Base-by-base conservation (phyloP, 2,329 filamentous ascomycete genomes). In the Colletotrichum chlorophyti region DNA sequence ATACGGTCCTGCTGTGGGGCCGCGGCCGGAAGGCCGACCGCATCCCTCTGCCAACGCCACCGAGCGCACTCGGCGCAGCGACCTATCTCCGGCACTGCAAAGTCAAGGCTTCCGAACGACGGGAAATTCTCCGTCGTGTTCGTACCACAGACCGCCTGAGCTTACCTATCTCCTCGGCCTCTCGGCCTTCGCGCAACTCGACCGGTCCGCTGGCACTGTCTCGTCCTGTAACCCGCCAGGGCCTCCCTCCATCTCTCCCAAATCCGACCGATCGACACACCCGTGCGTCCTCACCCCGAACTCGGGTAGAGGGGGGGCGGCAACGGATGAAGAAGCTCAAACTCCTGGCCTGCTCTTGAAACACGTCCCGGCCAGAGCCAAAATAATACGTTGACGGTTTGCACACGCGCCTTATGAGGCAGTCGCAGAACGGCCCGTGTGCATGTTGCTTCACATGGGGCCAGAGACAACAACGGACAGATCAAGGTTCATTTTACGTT, bases 301-400 rank as follows among this genome's bases (percentile, higher is more conserved):
- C 11, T 23, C 42, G 24, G 15, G 24, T 5, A 8, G 27, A 42
- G 48, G 24, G 8, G 15, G 12, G 21, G 12, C n/a, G n/a, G 32
- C 23, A 23, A 48, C 12, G 37, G n/a, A 21, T 7, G 31, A 37
- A 21, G 10, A 55, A 59, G 43, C 50, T 59, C 50, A 48, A 59
- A 43, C 55, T 55, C 55, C 42, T 9, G n/a, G 17, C 29, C n/a
- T 49, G 29, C 50, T 54, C 21, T 42, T 55, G 55, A 59, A 49
- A 59, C 50, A 19, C n/a, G 31, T 14, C 50, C 38, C 29, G 12
- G 43, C 19, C 14, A 38, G 48, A 21, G 50, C 14, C 46, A 47
- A 34, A 40, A 43, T 10, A 21, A 37, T 29, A 19, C 17, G 34
- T 43, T 10, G 46, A 21, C 35, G 26, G 35, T 42, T 47, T 53